phyloP scores from a whole-genome alignment of 768 basidiomycete genomes.

The Pleurotus cornucopiae region DNA sequence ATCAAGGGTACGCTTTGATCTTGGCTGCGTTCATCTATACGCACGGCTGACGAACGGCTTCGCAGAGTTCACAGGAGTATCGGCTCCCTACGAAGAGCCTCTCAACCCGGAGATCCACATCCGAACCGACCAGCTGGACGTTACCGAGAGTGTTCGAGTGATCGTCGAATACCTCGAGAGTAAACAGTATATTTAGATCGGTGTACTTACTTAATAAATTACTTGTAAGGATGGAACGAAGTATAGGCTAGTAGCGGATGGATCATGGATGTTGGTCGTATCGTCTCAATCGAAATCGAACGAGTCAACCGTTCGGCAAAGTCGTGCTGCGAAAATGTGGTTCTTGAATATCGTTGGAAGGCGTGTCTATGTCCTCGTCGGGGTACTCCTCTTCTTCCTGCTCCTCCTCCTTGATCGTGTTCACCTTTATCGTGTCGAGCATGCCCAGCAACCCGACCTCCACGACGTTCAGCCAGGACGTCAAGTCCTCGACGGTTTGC shows the following conservation, averaged over 20 bases:
- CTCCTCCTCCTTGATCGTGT: slow-evolving; percentile 65
- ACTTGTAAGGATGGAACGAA: not conserved
- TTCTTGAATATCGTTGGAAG: not conserved
- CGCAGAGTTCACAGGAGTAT: slow-evolving; percentile 97
- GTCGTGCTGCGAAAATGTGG: not conserved
- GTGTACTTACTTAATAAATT: not conserved
- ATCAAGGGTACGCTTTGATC: slow-evolving; percentile 68
- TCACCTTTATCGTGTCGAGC: slow-evolving; percentile 46
- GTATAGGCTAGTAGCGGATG: too few species aligned
- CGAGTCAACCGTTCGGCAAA: not conserved
- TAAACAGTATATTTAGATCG: slow-evolving; percentile 49
- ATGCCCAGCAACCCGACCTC: slow-evolving; percentile 68
- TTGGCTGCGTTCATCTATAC: too few species aligned
- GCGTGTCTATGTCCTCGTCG: slow-evolving; percentile 10
- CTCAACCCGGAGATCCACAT: slow-evolving; percentile 86
- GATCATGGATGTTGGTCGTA: too few species aligned
- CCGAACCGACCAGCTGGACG: slow-evolving; percentile 76
- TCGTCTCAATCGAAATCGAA: not conserved
- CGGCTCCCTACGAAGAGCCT: slow-evolving; percentile 94
- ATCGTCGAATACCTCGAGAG: slow-evolving; percentile 77
- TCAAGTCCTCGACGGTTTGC: slow-evolving; percentile 68
- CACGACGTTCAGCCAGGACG: slow-evolving; percentile 70
- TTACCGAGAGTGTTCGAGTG: slow-evolving; percentile 70
- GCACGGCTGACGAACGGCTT: not conserved
- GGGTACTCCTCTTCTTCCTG: slow-evolving; percentile 33